These are phyloP conservation scores for Aureobasidium musti DNA, from an alignment of 2,329 filamentous ascomycete genomes.

Conservation along the genomic window DNA sequence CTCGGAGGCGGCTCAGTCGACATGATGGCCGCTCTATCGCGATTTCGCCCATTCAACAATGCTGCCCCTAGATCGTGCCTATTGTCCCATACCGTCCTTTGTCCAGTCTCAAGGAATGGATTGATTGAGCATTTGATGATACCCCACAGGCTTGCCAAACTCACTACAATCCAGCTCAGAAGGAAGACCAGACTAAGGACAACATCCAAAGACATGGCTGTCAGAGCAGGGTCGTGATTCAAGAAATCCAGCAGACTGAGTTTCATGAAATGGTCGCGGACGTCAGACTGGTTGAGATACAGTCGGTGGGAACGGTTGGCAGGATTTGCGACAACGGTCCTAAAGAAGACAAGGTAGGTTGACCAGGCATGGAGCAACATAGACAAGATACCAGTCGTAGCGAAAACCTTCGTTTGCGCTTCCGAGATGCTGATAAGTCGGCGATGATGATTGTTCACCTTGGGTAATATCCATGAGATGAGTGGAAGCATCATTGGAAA, in stretches of 20 bases:
- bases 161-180: neutral
- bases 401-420: conserved; percentile 12
- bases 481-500: neutral
- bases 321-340: neutral
- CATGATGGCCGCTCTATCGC: neutral
- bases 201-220: conserved; percentile 59
- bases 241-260: conserved; percentile 41
- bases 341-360: neutral
- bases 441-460: neutral
- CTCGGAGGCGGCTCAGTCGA: neutral
- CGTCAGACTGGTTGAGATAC: neutral
- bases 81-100: conserved; percentile 5
- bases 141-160: neutral
- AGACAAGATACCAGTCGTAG: neutral
- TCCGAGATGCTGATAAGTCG: neutral
- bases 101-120: neutral
- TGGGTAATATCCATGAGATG: neutral
- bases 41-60: neutral
- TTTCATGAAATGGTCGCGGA: conserved; percentile 36
- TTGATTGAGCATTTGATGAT: neutral
- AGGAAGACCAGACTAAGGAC: neutral
- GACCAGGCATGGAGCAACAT: neutral
- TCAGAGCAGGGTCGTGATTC: conserved; percentile 57
- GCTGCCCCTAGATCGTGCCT: neutral
- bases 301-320: neutral